Conservation (phyloP, 2,329 filamentous ascomycete species). For the Emmonsia crescens region DNA sequence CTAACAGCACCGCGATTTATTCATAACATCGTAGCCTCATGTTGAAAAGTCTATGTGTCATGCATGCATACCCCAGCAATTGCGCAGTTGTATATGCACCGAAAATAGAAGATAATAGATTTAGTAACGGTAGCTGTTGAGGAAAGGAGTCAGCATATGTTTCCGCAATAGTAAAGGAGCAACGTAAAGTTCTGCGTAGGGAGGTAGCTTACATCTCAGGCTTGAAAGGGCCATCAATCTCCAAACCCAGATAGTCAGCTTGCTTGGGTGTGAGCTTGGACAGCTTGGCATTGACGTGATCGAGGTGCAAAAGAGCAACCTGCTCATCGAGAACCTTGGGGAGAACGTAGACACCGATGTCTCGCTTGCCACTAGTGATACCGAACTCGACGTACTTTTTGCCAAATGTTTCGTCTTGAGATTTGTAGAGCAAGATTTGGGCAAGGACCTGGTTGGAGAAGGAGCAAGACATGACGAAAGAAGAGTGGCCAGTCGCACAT, state of each 20-base stretch:
- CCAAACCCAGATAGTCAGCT: constrained; percentile 87
- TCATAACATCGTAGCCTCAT: constrained; percentile 52
- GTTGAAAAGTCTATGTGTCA: constrained; percentile 40
- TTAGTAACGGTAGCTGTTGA: constrained; percentile 56
- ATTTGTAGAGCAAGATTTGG: constrained; percentile 97
- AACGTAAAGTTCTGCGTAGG: background rate
- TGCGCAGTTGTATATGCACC: constrained; percentile 16
- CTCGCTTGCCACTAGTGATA: constrained; percentile 81
- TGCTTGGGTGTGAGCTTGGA: constrained; percentile 74
- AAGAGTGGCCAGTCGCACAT: constrained; percentile 97
- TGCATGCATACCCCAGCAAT: constrained; percentile 12
- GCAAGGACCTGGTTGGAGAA: constrained; percentile 99
- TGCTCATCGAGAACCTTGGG: constrained; percentile 99
- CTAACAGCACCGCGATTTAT: constrained; percentile 33
- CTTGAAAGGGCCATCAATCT: constrained; percentile 88
- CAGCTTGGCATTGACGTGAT: constrained; percentile 90
- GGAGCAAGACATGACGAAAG: constrained; percentile 99
- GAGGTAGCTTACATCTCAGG: constrained; percentile 58
- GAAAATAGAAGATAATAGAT: constrained; percentile 18
- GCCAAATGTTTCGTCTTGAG: constrained; percentile 71
- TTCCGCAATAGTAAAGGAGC: background rate
- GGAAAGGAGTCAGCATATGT: constrained; percentile 19
- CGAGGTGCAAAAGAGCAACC: constrained; percentile 86
- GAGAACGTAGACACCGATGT: constrained; percentile 86
- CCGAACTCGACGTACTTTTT: constrained; percentile 95